These are phyloP conservation scores for Erysiphe pulchra DNA, from an alignment of 2,329 filamentous ascomycete genomes.

Conservation along the genomic window DNA sequence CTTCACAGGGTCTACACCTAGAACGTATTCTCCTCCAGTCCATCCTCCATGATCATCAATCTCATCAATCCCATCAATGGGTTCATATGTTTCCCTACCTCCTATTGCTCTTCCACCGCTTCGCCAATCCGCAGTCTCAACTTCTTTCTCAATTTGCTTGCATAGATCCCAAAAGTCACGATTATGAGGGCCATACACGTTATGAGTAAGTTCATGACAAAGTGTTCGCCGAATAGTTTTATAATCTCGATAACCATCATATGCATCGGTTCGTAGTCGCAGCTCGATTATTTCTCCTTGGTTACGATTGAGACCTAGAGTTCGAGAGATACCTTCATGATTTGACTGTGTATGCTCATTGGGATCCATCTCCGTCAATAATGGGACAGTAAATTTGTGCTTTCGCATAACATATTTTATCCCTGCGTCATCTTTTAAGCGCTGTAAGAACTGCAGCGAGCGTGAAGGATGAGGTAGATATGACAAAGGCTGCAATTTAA, in stretches of 20 bases:
- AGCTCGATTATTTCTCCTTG: slow-evolving; percentile 75
- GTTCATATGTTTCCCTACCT: slow-evolving; percentile 29
- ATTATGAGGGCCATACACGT: slow-evolving; percentile 67
- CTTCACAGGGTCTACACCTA: slow-evolving; percentile 24
- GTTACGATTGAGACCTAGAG: slow-evolving; percentile 71
- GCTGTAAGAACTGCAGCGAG: slow-evolving; percentile 44
- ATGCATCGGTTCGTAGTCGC: slow-evolving; percentile 70
- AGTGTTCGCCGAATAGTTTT: slow-evolving; percentile 73
- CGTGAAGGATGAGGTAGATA: slow-evolving; percentile 55
- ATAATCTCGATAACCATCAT: slow-evolving; percentile 86
- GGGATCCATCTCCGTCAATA: slow-evolving; percentile 93
- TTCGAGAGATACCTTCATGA: slow-evolving; percentile 47
- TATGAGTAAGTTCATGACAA: slow-evolving; percentile 88
- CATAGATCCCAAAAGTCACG: slow-evolving; percentile 74
- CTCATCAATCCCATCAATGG: slow-evolving; percentile 17
- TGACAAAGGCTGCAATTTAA: slow-evolving; percentile 44
- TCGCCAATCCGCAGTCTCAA: slow-evolving; percentile 56
- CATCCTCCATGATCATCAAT: slow-evolving; percentile 47
- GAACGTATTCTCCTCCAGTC: slow-evolving; percentile 55
- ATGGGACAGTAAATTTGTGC: slow-evolving; percentile 60
- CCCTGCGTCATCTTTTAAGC: slow-evolving; percentile 59
- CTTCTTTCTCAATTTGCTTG: slow-evolving; percentile 66
- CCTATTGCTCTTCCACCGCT: slow-evolving; percentile 38
- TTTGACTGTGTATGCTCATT: slow-evolving; percentile 45
- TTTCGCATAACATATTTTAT: slow-evolving; percentile 63